A percentile compares a stretch with the other conserved stretches of the same genome.
phyloP scores from a whole-genome alignment of 2,329 filamentous ascomycete species.

The Colletotrichum lupini region DNA sequence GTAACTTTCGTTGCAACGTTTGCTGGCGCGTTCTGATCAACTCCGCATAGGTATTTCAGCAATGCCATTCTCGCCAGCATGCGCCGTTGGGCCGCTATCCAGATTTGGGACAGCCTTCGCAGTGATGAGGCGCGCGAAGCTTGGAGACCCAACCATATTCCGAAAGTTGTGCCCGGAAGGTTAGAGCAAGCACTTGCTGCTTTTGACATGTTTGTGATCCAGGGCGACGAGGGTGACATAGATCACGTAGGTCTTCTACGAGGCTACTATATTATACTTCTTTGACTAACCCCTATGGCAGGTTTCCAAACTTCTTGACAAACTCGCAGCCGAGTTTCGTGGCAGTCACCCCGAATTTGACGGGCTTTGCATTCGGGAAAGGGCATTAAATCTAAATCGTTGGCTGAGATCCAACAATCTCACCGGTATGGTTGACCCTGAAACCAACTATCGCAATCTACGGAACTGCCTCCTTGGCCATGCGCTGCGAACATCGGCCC shows the following conservation, averaged over 20 bases:
- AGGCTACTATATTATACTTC: constrained; percentile 8
- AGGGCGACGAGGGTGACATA: constrained; percentile 78
- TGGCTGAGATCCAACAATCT: constrained; percentile 78
- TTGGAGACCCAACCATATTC: background rate
- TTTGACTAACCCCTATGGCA: constrained; percentile 44
- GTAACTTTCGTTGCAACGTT: constrained; percentile 28
- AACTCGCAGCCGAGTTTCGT: constrained; percentile 68
- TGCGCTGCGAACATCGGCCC: constrained; percentile 76
- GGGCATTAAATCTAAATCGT: constrained; percentile 73
- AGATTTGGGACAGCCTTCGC: constrained; percentile 73
- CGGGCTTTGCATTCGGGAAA: constrained; percentile 69
- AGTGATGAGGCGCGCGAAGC: constrained; percentile 41
- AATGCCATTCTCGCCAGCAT: constrained; percentile 81
- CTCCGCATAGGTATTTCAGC: constrained; percentile 73
- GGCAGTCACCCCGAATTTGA: constrained; percentile 62
- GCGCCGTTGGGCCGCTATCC: constrained; percentile 82
- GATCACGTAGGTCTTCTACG: constrained; percentile 66
- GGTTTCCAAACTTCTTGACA: constrained; percentile 74
- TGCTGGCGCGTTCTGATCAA: constrained; percentile 15
- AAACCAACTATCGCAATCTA: constrained; percentile 78
- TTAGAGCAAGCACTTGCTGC: constrained; percentile 82
- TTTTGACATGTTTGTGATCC: constrained; percentile 90
- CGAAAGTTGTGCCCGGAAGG: constrained; percentile 27
- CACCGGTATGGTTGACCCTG: constrained; percentile 74
- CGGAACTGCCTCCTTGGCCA: constrained; percentile 91